These are phyloP conservation scores for Chlorella sp. DNA, from an alignment of 139 green algal species.

Conservation along the genomic window DNA sequence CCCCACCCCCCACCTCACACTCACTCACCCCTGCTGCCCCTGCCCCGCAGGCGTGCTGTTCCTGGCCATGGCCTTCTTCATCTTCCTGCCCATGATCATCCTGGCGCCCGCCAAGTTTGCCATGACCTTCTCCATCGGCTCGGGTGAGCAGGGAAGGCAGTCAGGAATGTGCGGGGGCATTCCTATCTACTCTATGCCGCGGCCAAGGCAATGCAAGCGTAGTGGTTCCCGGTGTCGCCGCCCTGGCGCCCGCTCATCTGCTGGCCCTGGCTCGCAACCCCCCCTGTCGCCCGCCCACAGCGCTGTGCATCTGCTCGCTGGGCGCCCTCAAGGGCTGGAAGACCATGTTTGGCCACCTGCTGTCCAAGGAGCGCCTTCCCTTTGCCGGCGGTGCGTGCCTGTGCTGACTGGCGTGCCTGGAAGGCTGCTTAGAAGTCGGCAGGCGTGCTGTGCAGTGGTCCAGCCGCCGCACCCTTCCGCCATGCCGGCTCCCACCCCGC, in stretches of 20 bases:
- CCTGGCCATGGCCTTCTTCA: conserved; percentile 87
- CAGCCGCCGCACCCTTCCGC: background rate
- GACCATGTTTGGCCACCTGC: conserved; percentile 88
- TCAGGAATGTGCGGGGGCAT: too few relatives aligned
- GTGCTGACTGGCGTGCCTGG: too few relatives aligned
- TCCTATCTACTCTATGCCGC: too few relatives aligned
- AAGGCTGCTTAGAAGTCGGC: too few relatives aligned
- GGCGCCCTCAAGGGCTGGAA: conserved; percentile 84
- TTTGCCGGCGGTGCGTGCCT: conserved; percentile 68
- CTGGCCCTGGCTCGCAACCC: background rate
- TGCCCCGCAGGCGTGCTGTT: conserved; percentile 61
- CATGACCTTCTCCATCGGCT: conserved; percentile 90
- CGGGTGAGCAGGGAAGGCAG: conserved; percentile 21
- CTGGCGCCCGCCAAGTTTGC: conserved; percentile 96
- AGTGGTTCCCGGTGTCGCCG: too few relatives aligned
- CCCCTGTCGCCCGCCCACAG: background rate
- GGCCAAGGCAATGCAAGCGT: too few relatives aligned
- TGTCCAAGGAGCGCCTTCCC: conserved; percentile 78
- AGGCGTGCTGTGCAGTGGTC: too few relatives aligned
- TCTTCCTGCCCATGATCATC: conserved; percentile 94
- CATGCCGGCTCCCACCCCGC: background rate
- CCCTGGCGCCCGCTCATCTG: too few relatives aligned
- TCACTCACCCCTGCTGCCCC: background rate
- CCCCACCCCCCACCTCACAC: background rate
- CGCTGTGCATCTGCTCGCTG: conserved; percentile 82